Percentiles rank a stretch among this genome's conserved stretches.
Evolutionary conservation across 2,329 filamentous ascomycete genomes (phyloP).

Genomic region (Fusarium chlamydosporum): DNA sequence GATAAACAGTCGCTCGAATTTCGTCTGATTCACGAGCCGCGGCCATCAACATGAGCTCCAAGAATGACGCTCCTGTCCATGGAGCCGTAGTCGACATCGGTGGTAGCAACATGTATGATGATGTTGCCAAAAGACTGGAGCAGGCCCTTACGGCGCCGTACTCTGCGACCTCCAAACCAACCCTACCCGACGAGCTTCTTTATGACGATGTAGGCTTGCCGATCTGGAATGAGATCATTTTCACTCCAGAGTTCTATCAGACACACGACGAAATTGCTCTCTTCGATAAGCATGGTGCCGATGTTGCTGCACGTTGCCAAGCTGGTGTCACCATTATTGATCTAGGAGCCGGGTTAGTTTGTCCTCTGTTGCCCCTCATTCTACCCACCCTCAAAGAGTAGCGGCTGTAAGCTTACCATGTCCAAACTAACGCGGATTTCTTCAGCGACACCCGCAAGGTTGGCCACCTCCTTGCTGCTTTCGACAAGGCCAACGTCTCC

Average conservation of each 20-base stretch:
- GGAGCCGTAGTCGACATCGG: constrained; percentile 58
- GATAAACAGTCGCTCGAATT: constrained; percentile 7
- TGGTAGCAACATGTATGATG: constrained; percentile 53
- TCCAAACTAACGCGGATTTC: constrained; percentile 29
- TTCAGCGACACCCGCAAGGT: constrained; percentile 60
- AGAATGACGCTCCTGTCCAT: constrained; percentile 44
- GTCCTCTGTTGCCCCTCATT: constrained; percentile 32
- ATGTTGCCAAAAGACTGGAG: constrained; percentile 50
- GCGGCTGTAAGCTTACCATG: constrained; percentile 39
- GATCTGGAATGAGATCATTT: constrained; percentile 61
- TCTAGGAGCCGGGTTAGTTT: constrained; percentile 60
- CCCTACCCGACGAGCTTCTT: constrained; percentile 59
- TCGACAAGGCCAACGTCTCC: constrained; percentile 51
- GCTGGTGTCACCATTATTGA: constrained; percentile 57
- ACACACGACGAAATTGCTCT: constrained; percentile 58
- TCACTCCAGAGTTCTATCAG: constrained; percentile 58
- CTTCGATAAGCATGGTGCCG: constrained; percentile 55
- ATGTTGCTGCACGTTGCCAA: constrained; percentile 53
- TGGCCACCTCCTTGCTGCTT: constrained; percentile 55
- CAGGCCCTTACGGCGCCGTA: constrained; percentile 47
- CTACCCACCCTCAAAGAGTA: constrained; percentile 25
- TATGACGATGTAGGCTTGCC: constrained; percentile 57
- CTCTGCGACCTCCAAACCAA: constrained; percentile 47
- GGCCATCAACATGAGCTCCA: constrained; percentile 30
- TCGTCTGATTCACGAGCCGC: constrained; percentile 11